These are phyloP conservation scores for Podospora sp. DNA, from an alignment of 495 filamentous ascomycete genomes.

Conservation along the genomic window DNA sequence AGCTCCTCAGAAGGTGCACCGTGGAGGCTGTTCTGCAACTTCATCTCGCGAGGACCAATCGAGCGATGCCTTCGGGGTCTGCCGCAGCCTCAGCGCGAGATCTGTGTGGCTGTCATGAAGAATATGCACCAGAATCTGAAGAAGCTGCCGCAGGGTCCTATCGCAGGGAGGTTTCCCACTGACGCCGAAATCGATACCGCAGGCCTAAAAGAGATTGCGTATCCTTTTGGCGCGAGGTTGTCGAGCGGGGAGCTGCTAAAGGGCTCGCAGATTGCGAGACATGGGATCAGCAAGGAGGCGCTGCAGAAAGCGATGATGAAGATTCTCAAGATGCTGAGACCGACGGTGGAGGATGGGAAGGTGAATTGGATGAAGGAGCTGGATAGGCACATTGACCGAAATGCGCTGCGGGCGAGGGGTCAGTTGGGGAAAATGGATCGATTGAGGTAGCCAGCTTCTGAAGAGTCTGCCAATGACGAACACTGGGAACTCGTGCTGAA, in stretches of 20 bases:
- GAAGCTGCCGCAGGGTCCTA: not conserved
- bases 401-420: not conserved
- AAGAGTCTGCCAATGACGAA: too few relatives aligned
- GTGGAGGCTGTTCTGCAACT: not conserved
- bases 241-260: not conserved
- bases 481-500: too few relatives aligned
- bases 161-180: not conserved
- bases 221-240: not conserved
- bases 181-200: not conserved
- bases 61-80: not conserved
- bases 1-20: not conserved
- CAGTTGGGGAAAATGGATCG: too few relatives aligned
- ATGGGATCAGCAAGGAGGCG: not conserved
- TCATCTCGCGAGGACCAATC: not conserved
- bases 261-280: not conserved
- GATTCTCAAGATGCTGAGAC: not conserved
- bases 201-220: not conserved
- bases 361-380: not conserved
- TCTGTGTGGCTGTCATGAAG: not conserved
- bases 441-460: too few relatives aligned
- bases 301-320: not conserved
- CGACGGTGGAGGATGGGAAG: not conserved
- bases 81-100: not conserved
- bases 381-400: not conserved
- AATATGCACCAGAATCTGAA: not conserved